These are phyloP conservation scores for Pseudogymnoascus sp. DNA, from an alignment of 2,329 filamentous ascomycete species.

Conservation along the genomic window DNA sequence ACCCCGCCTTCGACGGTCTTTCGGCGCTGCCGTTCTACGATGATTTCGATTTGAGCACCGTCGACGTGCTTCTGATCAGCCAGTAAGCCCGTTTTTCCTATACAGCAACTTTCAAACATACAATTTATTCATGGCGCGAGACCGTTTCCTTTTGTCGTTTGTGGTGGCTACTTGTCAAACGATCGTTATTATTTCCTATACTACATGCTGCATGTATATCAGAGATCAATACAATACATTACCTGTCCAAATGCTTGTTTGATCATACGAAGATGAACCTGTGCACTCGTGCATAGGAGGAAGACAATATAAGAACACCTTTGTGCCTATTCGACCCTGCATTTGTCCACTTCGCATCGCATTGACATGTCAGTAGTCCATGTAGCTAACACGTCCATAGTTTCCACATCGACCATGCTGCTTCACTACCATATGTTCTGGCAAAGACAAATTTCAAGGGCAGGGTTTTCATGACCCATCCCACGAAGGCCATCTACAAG, in stretches of 20 bases:
- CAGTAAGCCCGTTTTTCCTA: conserved; percentile 64
- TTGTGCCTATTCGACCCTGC: not conserved
- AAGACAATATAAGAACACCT: not conserved
- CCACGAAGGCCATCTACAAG: conserved; percentile 98
- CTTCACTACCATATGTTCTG: conserved; percentile 92
- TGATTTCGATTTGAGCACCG: conserved; percentile 93
- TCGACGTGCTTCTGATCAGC: conserved; percentile 95
- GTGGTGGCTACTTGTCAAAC: not conserved
- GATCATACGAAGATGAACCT: conserved; percentile 26
- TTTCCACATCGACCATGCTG: conserved; percentile 98
- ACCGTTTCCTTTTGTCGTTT: not conserved
- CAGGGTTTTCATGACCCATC: conserved; percentile 97
- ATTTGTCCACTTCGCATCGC: not conserved
- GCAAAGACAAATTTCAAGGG: conserved; percentile 97
- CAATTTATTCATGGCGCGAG: not conserved
- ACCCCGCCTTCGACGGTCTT: conserved; percentile 91
- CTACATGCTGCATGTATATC: conserved; percentile 26
- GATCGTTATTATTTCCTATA: conserved; percentile 10
- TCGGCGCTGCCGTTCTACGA: conserved; percentile 95
- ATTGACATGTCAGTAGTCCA: not conserved
- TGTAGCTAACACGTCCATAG: conserved; percentile 38
- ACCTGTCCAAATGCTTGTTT: conserved; percentile 26
- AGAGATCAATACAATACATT: conserved; percentile 38
- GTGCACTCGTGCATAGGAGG: conserved; percentile 12
- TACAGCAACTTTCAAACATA: conserved; percentile 10